Evolutionary conservation across 495 filamentous ascomycete species (phyloP).

Genomic region (Podospora conica): DNA sequence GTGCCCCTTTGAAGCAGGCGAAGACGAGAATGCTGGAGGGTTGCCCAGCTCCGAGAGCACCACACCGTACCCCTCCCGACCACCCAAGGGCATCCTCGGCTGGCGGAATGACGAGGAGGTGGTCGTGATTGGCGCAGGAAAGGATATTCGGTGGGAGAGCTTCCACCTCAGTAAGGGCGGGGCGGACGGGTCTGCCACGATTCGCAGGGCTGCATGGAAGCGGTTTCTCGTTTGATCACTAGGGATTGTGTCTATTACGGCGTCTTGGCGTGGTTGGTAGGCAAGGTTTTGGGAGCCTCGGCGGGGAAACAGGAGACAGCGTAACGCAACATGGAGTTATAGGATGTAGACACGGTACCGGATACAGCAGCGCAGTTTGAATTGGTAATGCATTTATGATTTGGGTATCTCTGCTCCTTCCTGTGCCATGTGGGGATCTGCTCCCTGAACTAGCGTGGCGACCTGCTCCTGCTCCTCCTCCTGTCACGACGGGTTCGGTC

Average conservation of each 20-base stretch:
- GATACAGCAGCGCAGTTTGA: not conserved
- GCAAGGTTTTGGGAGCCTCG: slow-evolving; percentile 6
- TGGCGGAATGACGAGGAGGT: slow-evolving; percentile 66
- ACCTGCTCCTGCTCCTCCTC: slow-evolving; percentile 23
- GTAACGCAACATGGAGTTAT: not conserved
- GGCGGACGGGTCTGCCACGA: slow-evolving; percentile 54
- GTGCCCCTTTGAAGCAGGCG: slow-evolving; percentile 70
- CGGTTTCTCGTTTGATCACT: slow-evolving; percentile 54
- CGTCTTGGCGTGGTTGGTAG: not conserved
- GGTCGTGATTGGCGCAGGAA: slow-evolving; percentile 72
- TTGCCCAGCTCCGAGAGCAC: slow-evolving; percentile 32
- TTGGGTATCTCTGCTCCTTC: slow-evolving; percentile 1
- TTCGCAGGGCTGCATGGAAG: slow-evolving; percentile 73
- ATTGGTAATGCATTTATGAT: not conserved
- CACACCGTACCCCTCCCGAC: slow-evolving; percentile 45
- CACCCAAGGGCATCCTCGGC: slow-evolving; percentile 69
- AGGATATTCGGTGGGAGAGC: slow-evolving; percentile 78
- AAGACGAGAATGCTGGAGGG: slow-evolving; percentile 48
- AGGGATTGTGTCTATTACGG: not conserved
- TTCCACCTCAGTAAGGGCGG: slow-evolving; percentile 57
- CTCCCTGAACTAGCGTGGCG: slow-evolving; percentile 13
- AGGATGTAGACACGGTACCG: too few relatives aligned
- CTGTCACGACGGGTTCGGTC: slow-evolving; percentile 14
- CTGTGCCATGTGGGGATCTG: not conserved
- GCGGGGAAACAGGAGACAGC: not conserved